Percentiles rank a stretch among this genome's conserved stretches.
Evolutionary conservation across 2,329 filamentous ascomycete genomes (phyloP).

Genomic region (Pseudophaeomoniella oleicola): DNA sequence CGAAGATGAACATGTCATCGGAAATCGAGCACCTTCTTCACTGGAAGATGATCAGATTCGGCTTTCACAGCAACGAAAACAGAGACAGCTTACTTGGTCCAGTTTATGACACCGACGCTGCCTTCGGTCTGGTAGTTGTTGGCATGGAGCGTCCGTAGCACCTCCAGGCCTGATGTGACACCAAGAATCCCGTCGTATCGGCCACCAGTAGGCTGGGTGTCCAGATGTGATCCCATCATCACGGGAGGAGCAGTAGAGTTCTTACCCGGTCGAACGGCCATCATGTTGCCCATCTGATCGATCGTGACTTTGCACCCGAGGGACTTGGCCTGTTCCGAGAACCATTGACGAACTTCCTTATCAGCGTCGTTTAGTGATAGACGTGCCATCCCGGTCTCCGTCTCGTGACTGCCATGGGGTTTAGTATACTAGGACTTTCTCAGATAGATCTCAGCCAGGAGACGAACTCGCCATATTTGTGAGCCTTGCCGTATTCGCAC

Average conservation of each 20-base stretch:
- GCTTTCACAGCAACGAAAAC: constrained; percentile 15
- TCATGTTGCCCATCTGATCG: constrained; percentile 70
- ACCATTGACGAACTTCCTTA: constrained; percentile 61
- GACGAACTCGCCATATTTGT: constrained; percentile 13
- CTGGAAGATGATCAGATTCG: constrained; percentile 20
- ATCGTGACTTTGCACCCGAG: constrained; percentile 54
- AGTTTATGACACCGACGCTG: constrained; percentile 61
- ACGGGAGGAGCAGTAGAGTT: constrained; percentile 44
- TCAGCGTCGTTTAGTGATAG: constrained; percentile 58
- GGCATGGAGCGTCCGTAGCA: constrained; percentile 53
- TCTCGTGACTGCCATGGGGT: constrained; percentile 25
- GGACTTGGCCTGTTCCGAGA: constrained; percentile 45
- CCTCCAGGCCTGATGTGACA: constrained; percentile 58
- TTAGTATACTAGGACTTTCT: constrained; percentile 1
- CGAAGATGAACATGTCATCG: constrained; percentile 58
- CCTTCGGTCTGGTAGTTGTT: constrained; percentile 53
- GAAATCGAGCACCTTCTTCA: constrained; percentile 71
- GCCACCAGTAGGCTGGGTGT: constrained; percentile 44
- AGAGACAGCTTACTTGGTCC: constrained; percentile 45
- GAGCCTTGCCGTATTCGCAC: constrained; percentile 12
- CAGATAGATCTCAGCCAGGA: no score
- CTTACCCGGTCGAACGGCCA: constrained; percentile 53
- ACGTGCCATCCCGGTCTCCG: constrained; percentile 63
- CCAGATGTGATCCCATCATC: constrained; percentile 47
- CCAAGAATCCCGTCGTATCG: constrained; percentile 66